phyloP scores from a whole-genome alignment of 2,329 filamentous ascomycete species.

The Hortaea sp. region DNA sequence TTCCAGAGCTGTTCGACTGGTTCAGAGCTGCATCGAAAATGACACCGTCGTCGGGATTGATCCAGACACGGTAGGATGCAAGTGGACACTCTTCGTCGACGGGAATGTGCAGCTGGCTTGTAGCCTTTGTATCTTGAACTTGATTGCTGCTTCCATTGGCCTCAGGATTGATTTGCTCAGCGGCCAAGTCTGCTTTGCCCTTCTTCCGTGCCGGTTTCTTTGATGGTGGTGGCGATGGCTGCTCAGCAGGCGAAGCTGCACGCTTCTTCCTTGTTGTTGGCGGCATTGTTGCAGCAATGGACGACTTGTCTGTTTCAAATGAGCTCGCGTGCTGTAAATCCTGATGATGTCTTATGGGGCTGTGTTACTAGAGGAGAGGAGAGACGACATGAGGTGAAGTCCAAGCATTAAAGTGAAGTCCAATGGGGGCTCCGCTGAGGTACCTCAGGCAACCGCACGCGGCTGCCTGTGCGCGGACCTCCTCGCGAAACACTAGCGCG shows the following conservation, averaged over 20 bases:
- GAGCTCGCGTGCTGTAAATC: too few species aligned
- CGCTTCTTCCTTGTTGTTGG: not conserved
- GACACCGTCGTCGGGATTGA: conserved; percentile 49
- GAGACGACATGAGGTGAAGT: too few species aligned
- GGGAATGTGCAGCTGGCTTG: conserved; percentile 28
- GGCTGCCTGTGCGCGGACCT: too few species aligned
- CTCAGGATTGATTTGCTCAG: not conserved
- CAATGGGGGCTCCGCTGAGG: too few species aligned
- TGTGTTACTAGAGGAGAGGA: too few species aligned
- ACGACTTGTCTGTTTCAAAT: too few species aligned
- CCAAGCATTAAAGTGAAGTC: too few species aligned
- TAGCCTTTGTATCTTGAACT: not conserved
- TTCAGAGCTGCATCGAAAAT: conserved; percentile 75
- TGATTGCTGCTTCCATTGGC: not conserved
- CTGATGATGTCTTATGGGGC: too few species aligned
- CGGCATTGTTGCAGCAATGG: too few species aligned
- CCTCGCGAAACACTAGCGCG: too few species aligned
- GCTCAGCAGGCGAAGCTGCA: not conserved
- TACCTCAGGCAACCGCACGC: too few species aligned
- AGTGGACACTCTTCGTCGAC: conserved; percentile 37
- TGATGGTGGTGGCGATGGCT: not conserved
- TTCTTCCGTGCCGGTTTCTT: not conserved
- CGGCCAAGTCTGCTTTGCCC: not conserved
- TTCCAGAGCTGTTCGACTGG: conserved; percentile 59
- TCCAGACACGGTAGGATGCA: conserved; percentile 44